Conservation (phyloP, 306 rosid genomes). For the Sesbania bispinosa region DNA sequence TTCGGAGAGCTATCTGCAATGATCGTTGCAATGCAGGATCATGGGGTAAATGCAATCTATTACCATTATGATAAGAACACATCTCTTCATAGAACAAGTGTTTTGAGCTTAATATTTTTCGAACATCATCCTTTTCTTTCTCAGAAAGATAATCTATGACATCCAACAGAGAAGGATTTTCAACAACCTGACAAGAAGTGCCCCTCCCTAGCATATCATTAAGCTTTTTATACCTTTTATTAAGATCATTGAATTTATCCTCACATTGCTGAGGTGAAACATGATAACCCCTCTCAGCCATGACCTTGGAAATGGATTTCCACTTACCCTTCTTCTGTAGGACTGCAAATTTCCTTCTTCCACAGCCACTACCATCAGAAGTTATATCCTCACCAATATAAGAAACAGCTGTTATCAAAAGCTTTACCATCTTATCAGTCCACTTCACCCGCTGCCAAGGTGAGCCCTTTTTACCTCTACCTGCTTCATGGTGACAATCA, state of each 20-base stretch:
- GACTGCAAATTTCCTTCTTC: slow-evolving; percentile 60
- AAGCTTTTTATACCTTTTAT: slow-evolving; percentile 87
- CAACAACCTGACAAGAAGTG: slow-evolving; percentile 90
- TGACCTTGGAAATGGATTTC: slow-evolving; percentile 85
- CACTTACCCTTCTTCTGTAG: slow-evolving; percentile 93
- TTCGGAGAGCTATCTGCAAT: slow-evolving; percentile 75
- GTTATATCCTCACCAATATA: slow-evolving; percentile 68
- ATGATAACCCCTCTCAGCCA: slow-evolving; percentile 88
- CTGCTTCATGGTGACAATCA: slow-evolving; percentile 51
- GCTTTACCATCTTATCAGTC: slow-evolving; percentile 92
- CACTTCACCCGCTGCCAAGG: slow-evolving; percentile 96
- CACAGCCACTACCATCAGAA: slow-evolving; percentile 47
- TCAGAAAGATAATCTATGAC: slow-evolving; percentile 54
- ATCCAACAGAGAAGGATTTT: slow-evolving; percentile 72
- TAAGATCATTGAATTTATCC: slow-evolving; percentile 94
- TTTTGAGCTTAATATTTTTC: slow-evolving; percentile 85
- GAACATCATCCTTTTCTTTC: slow-evolving; percentile 87
- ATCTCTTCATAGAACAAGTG: slow-evolving; percentile 92
- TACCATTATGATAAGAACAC: slow-evolving; percentile 91
- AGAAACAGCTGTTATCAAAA: slow-evolving; percentile 87
- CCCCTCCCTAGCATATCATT: slow-evolving; percentile 93
- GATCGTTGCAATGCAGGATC: slow-evolving; percentile 86
- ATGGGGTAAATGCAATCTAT: slow-evolving; percentile 83
- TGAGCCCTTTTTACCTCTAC: slow-evolving; percentile 72
- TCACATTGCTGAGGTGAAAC: slow-evolving; percentile 98